A percentile compares a stretch with the other conserved stretches of the same genome.
Conservation (phyloP, 192 early-diverging fungal genomes). For the Linnemannia exigua region DNA sequence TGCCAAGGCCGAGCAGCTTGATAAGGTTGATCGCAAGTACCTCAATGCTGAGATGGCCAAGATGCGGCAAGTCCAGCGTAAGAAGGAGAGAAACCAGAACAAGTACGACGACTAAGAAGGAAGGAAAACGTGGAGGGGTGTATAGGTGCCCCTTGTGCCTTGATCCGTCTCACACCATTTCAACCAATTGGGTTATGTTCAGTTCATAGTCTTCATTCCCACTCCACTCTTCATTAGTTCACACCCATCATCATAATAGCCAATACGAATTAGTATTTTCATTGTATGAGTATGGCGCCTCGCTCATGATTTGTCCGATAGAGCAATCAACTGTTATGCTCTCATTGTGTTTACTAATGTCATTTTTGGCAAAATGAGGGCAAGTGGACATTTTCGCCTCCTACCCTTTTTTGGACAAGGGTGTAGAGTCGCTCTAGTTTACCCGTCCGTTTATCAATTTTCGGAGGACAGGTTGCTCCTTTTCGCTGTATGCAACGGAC, state of each 20-base stretch:
- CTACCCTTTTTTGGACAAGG: not conserved
- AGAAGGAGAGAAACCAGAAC: constrained; percentile 35
- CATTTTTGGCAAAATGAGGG: not conserved
- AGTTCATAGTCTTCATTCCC: not conserved
- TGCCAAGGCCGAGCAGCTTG: constrained; percentile 42
- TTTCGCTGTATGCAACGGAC: not conserved
- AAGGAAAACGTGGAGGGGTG: no score
- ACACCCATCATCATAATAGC: not conserved
- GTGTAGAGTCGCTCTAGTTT: not conserved
- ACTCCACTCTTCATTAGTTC: not conserved
- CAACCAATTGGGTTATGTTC: not conserved
- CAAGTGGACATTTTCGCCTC: not conserved
- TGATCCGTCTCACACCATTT: not conserved
- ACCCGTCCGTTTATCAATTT: not conserved
- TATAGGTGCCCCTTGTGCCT: not conserved
- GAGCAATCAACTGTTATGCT: not conserved
- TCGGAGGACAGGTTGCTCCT: not conserved
- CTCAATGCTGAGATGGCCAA: constrained; percentile 55
- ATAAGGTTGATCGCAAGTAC: constrained; percentile 49
- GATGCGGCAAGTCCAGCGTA: constrained; percentile 53
- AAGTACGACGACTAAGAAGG: constrained; percentile 41
- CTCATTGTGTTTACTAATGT: not conserved
- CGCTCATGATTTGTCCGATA: not conserved
- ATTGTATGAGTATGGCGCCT: not conserved
- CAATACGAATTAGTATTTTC: not conserved